Evolutionary conservation across 805 yeast genomes (phyloP).

Genomic region (Nakazawaea wickerhamii): DNA sequence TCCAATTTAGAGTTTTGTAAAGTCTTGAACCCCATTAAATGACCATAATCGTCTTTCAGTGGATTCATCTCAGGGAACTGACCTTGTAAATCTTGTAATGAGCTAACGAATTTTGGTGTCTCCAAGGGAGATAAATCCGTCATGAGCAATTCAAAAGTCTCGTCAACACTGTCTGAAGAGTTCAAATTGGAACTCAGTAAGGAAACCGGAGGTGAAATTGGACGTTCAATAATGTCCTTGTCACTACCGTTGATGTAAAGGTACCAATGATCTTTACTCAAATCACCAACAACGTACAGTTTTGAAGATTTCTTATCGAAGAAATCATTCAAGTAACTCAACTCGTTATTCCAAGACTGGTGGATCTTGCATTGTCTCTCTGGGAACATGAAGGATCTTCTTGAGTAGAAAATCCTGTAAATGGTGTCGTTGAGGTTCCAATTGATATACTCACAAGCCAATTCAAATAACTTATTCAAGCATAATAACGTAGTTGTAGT

Average conservation of each 20-base stretch:
- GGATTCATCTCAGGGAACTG: slow-evolving; percentile 36
- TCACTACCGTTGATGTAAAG: slow-evolving; percentile 59
- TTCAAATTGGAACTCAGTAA: neutral
- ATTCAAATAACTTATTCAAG: slow-evolving; percentile 54
- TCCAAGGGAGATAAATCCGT: slow-evolving; percentile 61
- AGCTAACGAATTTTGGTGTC: slow-evolving; percentile 49
- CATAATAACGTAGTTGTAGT: slow-evolving; percentile 88
- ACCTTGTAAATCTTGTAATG: slow-evolving; percentile 20
- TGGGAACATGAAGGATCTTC: slow-evolving; percentile 92
- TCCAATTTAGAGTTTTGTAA: slow-evolving; percentile 61
- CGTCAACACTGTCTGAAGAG: slow-evolving; percentile 25
- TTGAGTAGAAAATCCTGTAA: slow-evolving; percentile 76
- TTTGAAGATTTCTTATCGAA: slow-evolving; percentile 58
- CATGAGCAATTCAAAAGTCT: slow-evolving; percentile 88
- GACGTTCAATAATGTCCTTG: slow-evolving; percentile 5
- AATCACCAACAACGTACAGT: slow-evolving; percentile 73
- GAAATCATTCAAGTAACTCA: slow-evolving; percentile 56
- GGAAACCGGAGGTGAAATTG: slow-evolving; percentile 7
- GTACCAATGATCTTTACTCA: slow-evolving; percentile 86
- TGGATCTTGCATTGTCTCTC: slow-evolving; percentile 77
- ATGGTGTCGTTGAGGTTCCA: slow-evolving; percentile 36
- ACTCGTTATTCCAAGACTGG: slow-evolving; percentile 79
- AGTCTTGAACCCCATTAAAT: slow-evolving; percentile 65
- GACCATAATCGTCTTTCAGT: slow-evolving; percentile 68
- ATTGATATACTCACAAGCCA: slow-evolving; percentile 35